Base-by-base conservation (phyloP, 2,329 filamentous ascomycete species). In the Aspergillus caelatus region DNA sequence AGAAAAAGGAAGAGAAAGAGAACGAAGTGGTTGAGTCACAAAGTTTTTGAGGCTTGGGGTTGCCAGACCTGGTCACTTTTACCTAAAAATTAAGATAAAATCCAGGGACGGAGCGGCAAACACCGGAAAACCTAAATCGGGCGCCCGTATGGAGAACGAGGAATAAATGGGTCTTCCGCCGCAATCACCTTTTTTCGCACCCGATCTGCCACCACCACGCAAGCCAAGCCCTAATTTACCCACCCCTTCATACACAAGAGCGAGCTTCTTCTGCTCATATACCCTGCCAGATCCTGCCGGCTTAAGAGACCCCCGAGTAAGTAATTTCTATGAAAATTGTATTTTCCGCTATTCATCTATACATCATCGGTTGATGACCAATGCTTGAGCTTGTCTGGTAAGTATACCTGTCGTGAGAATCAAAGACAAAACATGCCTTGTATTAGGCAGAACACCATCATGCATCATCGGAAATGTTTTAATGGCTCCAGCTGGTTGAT, bases 91-190 rank as follows among this genome's bases (percentile, higher is more conserved):
- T 54, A 61, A 34, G 58, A 55, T 32, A 43, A 32, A 55, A 48
- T 23, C 21, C 36, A 45, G 52, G 26, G 54, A 58, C 55, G 61
- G 61, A 65, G 61, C 63, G 61, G 63, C 61, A 65, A 65, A 58
- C 61, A 58, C 46, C 61, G 62, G 62, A 58, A 64, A 39, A 55
- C 34, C 41, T 56, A 43, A 59, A 59, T 9, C 19, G 34, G 34
- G 34, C 16, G 16, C 39, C 39, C 8, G 16, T 41, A 41, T 19
- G 39, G 39, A 41, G 34, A 36, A 36, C 34, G 34, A 36, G 34
- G 14, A 16, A 36, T 36, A 36, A 36, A 36, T 36, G 34, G 34
- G 34, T 36, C 34, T 36, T 8, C 34, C 14, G 34, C 34, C 14
- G 34, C 14, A 36, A 36, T 36, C 34, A 16, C 34, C 34, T 36